Conservation (phyloP, 768 basidiomycete species). For the Russula virescens region DNA sequence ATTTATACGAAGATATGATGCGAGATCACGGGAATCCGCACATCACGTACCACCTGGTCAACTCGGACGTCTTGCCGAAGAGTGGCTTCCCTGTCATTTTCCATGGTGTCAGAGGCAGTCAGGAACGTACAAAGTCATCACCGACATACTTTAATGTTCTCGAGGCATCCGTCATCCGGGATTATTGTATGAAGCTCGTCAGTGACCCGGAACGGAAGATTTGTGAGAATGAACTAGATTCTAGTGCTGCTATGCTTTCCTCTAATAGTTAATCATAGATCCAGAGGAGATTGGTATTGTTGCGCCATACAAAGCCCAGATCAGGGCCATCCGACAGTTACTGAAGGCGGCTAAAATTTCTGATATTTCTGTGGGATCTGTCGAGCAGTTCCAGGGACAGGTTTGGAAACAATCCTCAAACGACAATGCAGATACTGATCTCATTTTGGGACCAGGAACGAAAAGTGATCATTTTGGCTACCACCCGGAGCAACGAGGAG, state of each 20-base stretch:
- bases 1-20: constrained; percentile 35
- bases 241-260: background rate
- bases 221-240: constrained; percentile 25
- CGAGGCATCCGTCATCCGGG: constrained; percentile 34
- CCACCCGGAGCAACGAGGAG: constrained; percentile 32
- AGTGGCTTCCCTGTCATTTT: constrained; percentile 32
- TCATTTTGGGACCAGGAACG: constrained; percentile 17
- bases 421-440: background rate
- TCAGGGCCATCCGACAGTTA: constrained; percentile 30
- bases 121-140: constrained; percentile 32
- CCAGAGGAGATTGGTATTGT: constrained; percentile 35
- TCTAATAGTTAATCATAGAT: constrained; percentile 16
- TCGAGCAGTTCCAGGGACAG: constrained; percentile 41
- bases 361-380: constrained; percentile 33
- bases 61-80: constrained; percentile 30
- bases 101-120: constrained; percentile 32
- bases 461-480: constrained; percentile 34
- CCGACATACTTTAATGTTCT: constrained; percentile 35
- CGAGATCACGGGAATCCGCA: constrained; percentile 28
- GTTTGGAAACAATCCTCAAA: constrained; percentile 22
- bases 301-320: constrained; percentile 37
- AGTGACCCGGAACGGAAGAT: constrained; percentile 29
- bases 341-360: constrained; percentile 21
- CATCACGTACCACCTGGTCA: constrained; percentile 28
- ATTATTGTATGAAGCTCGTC: constrained; percentile 31